phyloP scores from a whole-genome alignment of 2,329 filamentous ascomycete genomes.

The Metarhizium sp. region DNA sequence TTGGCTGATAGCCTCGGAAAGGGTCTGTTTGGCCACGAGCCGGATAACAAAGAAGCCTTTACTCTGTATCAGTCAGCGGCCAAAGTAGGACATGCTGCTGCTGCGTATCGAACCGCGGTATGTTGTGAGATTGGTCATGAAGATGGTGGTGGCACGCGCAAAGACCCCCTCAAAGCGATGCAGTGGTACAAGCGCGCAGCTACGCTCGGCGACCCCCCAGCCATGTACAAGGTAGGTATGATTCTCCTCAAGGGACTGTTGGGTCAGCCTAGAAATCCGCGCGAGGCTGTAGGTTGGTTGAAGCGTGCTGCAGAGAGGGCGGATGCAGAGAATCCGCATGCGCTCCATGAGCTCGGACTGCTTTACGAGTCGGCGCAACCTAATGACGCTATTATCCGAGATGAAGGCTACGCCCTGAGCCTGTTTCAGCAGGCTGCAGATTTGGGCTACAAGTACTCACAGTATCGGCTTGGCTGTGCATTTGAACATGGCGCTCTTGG shows the following conservation, averaged over 20 bases:
- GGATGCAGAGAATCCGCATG: conserved; percentile 85
- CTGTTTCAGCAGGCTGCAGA: conserved; percentile 81
- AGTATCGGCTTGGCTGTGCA: conserved; percentile 78
- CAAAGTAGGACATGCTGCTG: conserved; percentile 75
- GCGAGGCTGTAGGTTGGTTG: conserved; percentile 84
- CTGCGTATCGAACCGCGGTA: conserved; percentile 89
- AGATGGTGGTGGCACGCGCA: conserved; percentile 84
- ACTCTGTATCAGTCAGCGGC: conserved; percentile 88
- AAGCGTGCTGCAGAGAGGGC: conserved; percentile 86
- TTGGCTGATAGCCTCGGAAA: conserved; percentile 83
- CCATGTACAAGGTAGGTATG: conserved; percentile 98
- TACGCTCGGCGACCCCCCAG: conserved; percentile 78
- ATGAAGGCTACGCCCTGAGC: conserved; percentile 71
- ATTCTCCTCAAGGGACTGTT: conserved; percentile 87
- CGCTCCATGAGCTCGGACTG: conserved; percentile 76
- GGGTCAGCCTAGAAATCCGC: conserved; percentile 73
- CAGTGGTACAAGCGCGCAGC: conserved; percentile 97
- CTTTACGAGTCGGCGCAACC: conserved; percentile 54
- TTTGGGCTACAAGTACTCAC: conserved; percentile 89
- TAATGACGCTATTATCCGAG: conserved; percentile 67
- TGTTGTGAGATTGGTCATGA: conserved; percentile 96
- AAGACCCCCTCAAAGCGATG: conserved; percentile 86
- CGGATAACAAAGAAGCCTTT: conserved; percentile 88
- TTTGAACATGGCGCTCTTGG: conserved; percentile 86
- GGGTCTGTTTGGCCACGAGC: conserved; percentile 67